phyloP scores from a whole-genome alignment of 2,329 filamentous ascomycete species.

The Fusarium sacchari region DNA sequence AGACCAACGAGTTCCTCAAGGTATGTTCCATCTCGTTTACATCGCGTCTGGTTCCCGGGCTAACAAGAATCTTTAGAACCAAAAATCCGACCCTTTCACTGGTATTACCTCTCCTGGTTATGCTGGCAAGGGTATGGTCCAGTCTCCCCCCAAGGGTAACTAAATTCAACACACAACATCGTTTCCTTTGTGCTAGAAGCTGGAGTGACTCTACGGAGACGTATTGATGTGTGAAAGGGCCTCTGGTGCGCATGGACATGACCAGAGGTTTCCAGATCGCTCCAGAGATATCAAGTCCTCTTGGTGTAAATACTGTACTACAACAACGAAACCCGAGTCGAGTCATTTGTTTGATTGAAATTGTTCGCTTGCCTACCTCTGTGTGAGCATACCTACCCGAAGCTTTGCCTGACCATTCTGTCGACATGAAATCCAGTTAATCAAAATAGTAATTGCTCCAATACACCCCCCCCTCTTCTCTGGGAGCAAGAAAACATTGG shows the following conservation, averaged over 20 bases:
- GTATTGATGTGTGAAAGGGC: conserved; percentile 50
- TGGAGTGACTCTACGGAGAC: conserved; percentile 45
- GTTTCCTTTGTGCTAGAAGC: conserved; percentile 51
- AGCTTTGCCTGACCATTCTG: conserved; percentile 21
- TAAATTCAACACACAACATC: conserved; percentile 50
- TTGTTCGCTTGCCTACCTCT: conserved; percentile 32
- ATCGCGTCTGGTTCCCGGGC: not conserved
- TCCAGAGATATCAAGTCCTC: conserved; percentile 44
- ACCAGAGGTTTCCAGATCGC: conserved; percentile 46
- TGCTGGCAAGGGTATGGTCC: conserved; percentile 80
- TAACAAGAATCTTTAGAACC: conserved; percentile 64
- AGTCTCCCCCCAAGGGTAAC: conserved; percentile 68
- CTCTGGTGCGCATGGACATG: conserved; percentile 42
- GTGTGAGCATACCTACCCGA: conserved; percentile 20
- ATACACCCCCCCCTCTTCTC: not conserved
- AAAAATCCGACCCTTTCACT: conserved; percentile 87
- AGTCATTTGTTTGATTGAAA: conserved; percentile 47
- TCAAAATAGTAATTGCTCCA: conserved; percentile 25
- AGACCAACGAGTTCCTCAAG: conserved; percentile 91
- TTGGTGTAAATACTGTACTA: conserved; percentile 58
- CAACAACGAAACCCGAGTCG: conserved; percentile 52
- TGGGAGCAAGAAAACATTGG: too few relatives aligned
- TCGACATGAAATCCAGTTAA: conserved; percentile 20
- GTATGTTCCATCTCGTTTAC: conserved; percentile 57
- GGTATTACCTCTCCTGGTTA: conserved; percentile 85